Evolutionary conservation across 225 moss, liverwort and hornwort species (phyloP).

Genomic region (Neckera pumila): DNA sequence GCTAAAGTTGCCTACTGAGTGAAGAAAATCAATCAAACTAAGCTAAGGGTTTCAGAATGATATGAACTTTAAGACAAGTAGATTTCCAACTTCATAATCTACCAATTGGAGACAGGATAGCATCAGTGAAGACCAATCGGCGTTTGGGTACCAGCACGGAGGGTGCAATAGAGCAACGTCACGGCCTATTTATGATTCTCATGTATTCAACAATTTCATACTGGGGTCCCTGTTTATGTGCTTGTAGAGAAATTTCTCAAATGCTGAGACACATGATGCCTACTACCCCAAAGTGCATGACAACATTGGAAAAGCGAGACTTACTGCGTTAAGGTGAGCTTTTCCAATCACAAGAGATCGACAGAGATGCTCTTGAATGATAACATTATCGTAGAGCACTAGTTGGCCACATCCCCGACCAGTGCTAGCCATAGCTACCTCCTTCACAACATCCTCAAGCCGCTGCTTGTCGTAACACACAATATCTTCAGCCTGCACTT

Average conservation of each 20-base stretch:
- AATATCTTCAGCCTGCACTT: constrained; percentile 29
- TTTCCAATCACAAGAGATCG: constrained; percentile 29
- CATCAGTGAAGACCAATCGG: neutral
- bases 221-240: neutral
- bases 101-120: neutral
- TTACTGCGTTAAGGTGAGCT: constrained; percentile 31
- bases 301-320: neutral
- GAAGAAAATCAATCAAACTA: neutral
- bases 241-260: neutral
- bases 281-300: neutral
- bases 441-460: constrained; percentile 29
- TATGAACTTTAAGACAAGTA: neutral
- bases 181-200: neutral
- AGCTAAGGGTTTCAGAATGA: neutral
- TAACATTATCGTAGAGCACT: constrained; percentile 25
- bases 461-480: constrained; percentile 18
- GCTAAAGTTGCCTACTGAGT: neutral
- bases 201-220: neutral
- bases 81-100: neutral
- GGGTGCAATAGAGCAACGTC: neutral
- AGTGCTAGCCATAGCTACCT: constrained; percentile 31
- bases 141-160: neutral
- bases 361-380: constrained; percentile 23
- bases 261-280: neutral
- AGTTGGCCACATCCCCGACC: constrained; percentile 20